Evolutionary conservation across 495 filamentous ascomycete species (phyloP).

Genomic region (Podospora anserina): DNA sequence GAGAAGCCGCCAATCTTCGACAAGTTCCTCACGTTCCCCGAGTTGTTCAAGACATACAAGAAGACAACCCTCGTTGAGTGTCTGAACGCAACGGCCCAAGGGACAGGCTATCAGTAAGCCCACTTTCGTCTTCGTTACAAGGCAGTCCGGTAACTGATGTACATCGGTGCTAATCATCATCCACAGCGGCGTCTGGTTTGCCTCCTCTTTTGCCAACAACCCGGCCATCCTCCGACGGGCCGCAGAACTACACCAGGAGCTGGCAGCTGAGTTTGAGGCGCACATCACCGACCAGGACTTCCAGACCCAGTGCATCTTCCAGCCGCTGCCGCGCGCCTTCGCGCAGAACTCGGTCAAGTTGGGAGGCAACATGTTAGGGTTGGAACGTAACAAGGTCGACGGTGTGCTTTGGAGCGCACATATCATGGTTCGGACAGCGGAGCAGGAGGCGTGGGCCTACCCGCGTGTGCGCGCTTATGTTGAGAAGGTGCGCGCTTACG

Average conservation of each 20-base stretch:
- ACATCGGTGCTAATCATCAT: neutral
- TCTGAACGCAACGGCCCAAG: neutral
- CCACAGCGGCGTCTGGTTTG: conserved; percentile 29
- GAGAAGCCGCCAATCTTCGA: neutral
- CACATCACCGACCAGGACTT: conserved; percentile 30
- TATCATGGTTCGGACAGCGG: conserved; percentile 21
- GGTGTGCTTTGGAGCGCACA: conserved; percentile 19
- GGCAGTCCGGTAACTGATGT: neutral
- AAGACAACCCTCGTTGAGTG: neutral
- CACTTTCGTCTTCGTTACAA: neutral
- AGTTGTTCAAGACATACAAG: neutral
- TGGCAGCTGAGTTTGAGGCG: conserved; percentile 22
- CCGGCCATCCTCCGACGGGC: conserved; percentile 26
- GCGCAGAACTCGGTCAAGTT: conserved; percentile 38
- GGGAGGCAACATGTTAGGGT: conserved; percentile 54
- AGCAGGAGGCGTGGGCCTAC: conserved; percentile 22
- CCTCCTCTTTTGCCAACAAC: conserved; percentile 29
- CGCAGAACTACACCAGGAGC: conserved; percentile 18
- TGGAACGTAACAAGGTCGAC: conserved; percentile 36
- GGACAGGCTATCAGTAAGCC: neutral
- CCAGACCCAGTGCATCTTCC: conserved; percentile 45
- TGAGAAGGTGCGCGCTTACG: conserved; percentile 19
- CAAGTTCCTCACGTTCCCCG: neutral
- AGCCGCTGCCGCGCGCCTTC: conserved; percentile 43
- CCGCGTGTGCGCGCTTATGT: conserved; percentile 14